Evolutionary conservation across 108 stramenopile genomes (phyloP).

Genomic region (Cyclostephanos invisitatus): DNA sequence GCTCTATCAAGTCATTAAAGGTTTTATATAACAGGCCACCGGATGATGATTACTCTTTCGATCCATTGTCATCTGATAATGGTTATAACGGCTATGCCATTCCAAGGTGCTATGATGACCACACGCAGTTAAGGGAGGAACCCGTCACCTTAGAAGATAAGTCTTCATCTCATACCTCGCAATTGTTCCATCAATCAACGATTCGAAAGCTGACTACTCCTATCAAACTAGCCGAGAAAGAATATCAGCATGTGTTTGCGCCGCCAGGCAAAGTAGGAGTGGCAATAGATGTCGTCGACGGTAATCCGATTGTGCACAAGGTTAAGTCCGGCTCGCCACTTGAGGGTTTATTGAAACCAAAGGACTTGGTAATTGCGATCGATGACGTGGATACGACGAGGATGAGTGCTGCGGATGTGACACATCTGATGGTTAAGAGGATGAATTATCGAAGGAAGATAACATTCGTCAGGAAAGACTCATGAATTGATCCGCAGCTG

Average conservation of each 20-base stretch:
- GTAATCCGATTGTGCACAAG: slow-evolving; percentile 48
- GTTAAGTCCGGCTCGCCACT: slow-evolving; percentile 45
- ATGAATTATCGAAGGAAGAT: slow-evolving; percentile 61
- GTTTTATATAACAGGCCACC: slow-evolving; percentile 4
- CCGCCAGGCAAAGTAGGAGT: slow-evolving; percentile 53
- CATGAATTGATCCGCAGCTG: no score
- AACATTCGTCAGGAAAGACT: slow-evolving; percentile 38
- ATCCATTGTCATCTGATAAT: slow-evolving; percentile 24
- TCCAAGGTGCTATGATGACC: neutral
- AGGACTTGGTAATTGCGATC: slow-evolving; percentile 47
- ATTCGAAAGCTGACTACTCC: neutral
- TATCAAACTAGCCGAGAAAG: neutral
- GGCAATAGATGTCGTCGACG: slow-evolving; percentile 47
- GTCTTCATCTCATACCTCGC: neutral
- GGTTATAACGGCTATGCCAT: neutral
- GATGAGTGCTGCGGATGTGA: slow-evolving; percentile 54
- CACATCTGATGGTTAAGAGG: slow-evolving; percentile 59
- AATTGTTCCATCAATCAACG: slow-evolving; percentile 1
- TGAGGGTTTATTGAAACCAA: slow-evolving; percentile 40
- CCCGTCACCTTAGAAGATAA: neutral
- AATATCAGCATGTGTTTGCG: slow-evolving; percentile 35
- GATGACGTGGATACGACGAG: slow-evolving; percentile 53
- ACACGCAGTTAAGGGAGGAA: neutral
- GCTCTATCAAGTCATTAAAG: slow-evolving; percentile 6
- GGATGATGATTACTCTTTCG: slow-evolving; percentile 45